Base-by-base conservation (phyloP, 192 early-diverging fungal species). In the Obelidium mucronatum region DNA sequence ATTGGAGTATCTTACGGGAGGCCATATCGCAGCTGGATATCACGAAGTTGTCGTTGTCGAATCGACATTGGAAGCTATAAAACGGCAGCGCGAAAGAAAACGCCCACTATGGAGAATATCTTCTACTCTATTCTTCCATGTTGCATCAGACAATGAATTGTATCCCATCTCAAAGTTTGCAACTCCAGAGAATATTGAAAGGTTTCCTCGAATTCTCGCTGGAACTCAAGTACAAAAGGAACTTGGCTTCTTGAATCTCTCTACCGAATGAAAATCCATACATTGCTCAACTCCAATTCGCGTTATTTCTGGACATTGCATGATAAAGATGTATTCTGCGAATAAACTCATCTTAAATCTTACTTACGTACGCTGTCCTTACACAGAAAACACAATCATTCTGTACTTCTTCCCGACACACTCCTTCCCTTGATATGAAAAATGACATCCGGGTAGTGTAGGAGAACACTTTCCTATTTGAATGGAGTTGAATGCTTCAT, bases 121-220 rank as follows among this genome's bases (percentile, higher is more conserved):
- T 26, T 91, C 90, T 8, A 93, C 91, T 24, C 79, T 93, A 64
- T 93, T 93, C 77, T 87, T 86, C 77, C 90, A 93, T 74, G 86
- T 91, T 73, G 87, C 89, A 17, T 90, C 89, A 33, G 91, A 93
- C 73, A 83, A 87, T 40, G 60, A 86, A 0, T 74, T 93, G 61
- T 58, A 80, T 56, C 90, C 91, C 0, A 73, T 91, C 6, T 80
- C 79, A 33, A 58, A 64, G 13, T 83, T 86, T 66, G 87, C 79
- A 58, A 84, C 79, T 1, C 75, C 79, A 2, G 86, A 86, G 54
- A 64, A 53, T 2, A 53, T 56, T 22, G 63, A 81, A 36, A 28
- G 76, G 64, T 93, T 91, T 75, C 91, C 91, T 36, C 81, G 82
- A 40, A 88, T 85, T 53, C 66, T 82, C 33, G 82, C 89, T 8